Evolutionary conservation across 352 stramenopile species (phyloP).

Genomic region (Phytopythium boreale): DNA sequence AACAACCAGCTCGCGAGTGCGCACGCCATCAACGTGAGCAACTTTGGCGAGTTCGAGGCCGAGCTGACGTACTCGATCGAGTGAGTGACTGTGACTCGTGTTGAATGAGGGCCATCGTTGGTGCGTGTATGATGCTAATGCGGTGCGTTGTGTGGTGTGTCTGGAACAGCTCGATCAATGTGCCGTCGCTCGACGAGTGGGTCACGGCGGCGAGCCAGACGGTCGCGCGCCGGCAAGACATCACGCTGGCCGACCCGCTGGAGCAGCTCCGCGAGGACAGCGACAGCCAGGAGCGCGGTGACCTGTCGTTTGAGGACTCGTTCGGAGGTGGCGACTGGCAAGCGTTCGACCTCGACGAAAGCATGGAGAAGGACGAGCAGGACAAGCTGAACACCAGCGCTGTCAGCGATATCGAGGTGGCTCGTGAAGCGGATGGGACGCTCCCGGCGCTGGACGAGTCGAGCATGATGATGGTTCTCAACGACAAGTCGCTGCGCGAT

Average conservation of each 20-base stretch:
- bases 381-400: conserved; percentile 56
- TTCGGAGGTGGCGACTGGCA: conserved; percentile 80
- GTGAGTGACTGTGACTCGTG: conserved; percentile 31
- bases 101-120: neutral
- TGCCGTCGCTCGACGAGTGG: conserved; percentile 80
- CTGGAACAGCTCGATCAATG: conserved; percentile 43
- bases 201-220: conserved; percentile 76
- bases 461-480: conserved; percentile 30
- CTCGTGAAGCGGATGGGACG: conserved; percentile 58
- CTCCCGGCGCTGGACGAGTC: conserved; percentile 58
- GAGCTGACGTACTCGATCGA: conserved; percentile 85
- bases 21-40: conserved; percentile 80
- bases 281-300: conserved; percentile 53
- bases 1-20: conserved; percentile 61
- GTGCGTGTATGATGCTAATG: neutral
- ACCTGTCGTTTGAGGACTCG: conserved; percentile 65
- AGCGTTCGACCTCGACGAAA: conserved; percentile 79
- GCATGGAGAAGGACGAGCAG: conserved; percentile 36
- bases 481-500: conserved; percentile 49
- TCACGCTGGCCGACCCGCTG: conserved; percentile 75
- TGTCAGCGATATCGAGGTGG: conserved; percentile 83
- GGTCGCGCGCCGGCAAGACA: conserved; percentile 75
- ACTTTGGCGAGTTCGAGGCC: conserved; percentile 84
- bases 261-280: conserved; percentile 46
- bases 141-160: neutral